Percentiles rank a stretch among this genome's conserved stretches.
Evolutionary conservation across 331 rosid genomes (phyloP).

Genomic region (Dryas integrifolia): DNA sequence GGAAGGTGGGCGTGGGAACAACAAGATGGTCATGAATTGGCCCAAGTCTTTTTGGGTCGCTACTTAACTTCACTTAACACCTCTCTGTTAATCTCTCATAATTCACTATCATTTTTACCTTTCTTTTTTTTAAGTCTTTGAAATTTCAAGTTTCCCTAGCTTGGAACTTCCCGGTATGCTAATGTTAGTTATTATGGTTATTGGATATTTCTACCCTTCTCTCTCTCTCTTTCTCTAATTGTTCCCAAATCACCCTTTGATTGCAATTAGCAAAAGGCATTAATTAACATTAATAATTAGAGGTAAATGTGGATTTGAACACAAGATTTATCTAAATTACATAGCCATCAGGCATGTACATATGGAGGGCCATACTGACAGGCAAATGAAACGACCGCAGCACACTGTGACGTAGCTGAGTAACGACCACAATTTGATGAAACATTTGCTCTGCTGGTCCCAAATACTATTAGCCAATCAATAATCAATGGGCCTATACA

Average conservation of each 20-base stretch:
- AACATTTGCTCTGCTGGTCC: constrained; percentile 12
- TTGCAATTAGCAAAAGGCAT: neutral
- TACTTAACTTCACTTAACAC: constrained; percentile 23
- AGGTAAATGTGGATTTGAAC: neutral
- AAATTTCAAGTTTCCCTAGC: constrained; percentile 29
- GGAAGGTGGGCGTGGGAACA: constrained; percentile 41
- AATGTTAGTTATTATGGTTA: constrained; percentile 65
- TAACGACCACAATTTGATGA: neutral
- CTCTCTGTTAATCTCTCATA: neutral
- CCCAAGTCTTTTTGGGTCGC: constrained; percentile 42
- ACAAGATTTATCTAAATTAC: no score
- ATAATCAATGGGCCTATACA: neutral
- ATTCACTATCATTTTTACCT: neutral
- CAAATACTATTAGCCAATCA: constrained; percentile 6
- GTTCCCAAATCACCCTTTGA: no score
- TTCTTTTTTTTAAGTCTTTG: constrained; percentile 1
- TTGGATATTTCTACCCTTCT: constrained; percentile 22
- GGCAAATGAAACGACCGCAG: neutral
- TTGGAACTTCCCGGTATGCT: constrained; percentile 33
- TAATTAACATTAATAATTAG: neutral
- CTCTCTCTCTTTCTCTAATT: no score
- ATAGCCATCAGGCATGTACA: no score
- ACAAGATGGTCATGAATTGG: constrained; percentile 39
- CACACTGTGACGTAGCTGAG: constrained; percentile 13
- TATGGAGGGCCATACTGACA: neutral